Base-by-base conservation (phyloP, 805 yeast species). In the Suhomyces faveliae region DNA sequence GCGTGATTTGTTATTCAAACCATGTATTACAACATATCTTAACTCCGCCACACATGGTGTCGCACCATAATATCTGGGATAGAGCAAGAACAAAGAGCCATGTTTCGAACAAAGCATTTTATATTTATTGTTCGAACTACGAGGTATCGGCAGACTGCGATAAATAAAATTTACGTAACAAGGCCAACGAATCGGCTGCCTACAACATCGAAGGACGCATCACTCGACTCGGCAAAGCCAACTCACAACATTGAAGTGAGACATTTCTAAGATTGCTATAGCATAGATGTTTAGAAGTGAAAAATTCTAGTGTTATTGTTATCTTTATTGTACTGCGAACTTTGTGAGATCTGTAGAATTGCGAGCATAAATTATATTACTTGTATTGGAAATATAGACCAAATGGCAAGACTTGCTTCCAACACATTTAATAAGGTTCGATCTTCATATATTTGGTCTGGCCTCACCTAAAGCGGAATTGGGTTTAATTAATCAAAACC, bases 101-200 rank as follows among this genome's bases (percentile, higher is more conserved):
- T 9, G 37, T 33, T 33, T 33, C 21, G 21, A 33, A 17, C 37
- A 33, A 33, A 33, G 37, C 37, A 20, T 33, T 33, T 9, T 17
- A 6, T 10, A 2, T 12, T 15, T 33, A 17, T 33, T 33, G 37
- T 33, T 33, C 4, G 12, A 33, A 27, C 30, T 27, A 27, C 30
- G 30, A 27, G 12, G 19, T 33, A 17, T 33, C 37, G 37, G 20
- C 37, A 33, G 37, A 33, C 37, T 33, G 37, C 15, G 15, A 33
- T 11, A 15, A n/a, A 33, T 17, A 17, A 33, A 51, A 27, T 11
- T n/a, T n/a, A 23, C 12, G 33, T n/a, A 35, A 33, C 51, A 49
- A 42, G 48, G 27, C 51, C 11, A 51, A 53, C 41, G 17, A 39
- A 19, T 17, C n/a, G 21, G 23, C 8, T 12, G 15, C 5, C 30